phyloP scores from a whole-genome alignment of 306 rosid species.

The Cajanus cajan region DNA sequence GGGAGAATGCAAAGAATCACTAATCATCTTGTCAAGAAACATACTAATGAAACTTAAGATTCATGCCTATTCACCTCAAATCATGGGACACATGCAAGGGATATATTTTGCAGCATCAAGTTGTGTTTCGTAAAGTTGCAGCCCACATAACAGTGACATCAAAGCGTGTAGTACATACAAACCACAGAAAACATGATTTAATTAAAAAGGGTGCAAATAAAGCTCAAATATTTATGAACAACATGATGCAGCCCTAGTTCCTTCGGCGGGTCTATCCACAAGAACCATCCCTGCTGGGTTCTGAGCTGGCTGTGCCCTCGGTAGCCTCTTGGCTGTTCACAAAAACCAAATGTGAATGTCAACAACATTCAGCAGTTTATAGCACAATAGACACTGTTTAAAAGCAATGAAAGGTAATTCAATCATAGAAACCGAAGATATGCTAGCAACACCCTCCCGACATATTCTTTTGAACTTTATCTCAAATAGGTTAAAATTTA shows the following conservation, averaged over 20 bases:
- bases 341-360: slow-evolving; percentile 26
- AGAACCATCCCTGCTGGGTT: slow-evolving; percentile 68
- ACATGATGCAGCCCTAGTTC: slow-evolving; percentile 53
- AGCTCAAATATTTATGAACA: slow-evolving; percentile 44
- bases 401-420: neutral
- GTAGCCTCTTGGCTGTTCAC: slow-evolving; percentile 61
- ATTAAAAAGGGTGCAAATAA: slow-evolving; percentile 11
- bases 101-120: slow-evolving; percentile 33
- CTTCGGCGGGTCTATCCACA: slow-evolving; percentile 59
- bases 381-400: neutral
- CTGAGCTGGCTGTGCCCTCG: slow-evolving; percentile 65
- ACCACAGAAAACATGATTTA: slow-evolving; percentile 36
- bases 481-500: too few relatives aligned
- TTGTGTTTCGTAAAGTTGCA: slow-evolving; percentile 31
- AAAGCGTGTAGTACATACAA: slow-evolving; percentile 32
- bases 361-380: slow-evolving; percentile 9
- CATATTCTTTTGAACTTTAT: too few relatives aligned
- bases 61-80: neutral
- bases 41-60: neutral
- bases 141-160: slow-evolving; percentile 28
- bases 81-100: slow-evolving; percentile 15
- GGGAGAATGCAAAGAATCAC: neutral
- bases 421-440: neutral
- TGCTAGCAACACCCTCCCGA: too few relatives aligned
- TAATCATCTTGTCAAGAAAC: neutral